Percentiles rank a stretch among this genome's conserved stretches.
Evolutionary conservation across 805 yeast genomes (phyloP).

Genomic region (Kuraishia floccosa): DNA sequence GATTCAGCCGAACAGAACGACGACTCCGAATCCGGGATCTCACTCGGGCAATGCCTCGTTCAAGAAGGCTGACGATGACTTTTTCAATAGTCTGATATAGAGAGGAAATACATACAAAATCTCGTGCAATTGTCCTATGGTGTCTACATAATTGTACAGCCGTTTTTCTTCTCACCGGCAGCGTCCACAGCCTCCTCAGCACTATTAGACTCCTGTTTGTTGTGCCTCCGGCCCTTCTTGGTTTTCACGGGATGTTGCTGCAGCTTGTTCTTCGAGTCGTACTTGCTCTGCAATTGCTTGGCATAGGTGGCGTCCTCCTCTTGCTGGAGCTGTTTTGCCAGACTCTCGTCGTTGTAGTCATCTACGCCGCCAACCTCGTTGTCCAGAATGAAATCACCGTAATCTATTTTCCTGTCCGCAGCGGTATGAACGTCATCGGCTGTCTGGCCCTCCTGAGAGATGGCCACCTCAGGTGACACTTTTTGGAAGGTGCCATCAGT

Average conservation of each 20-base stretch:
- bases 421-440: slow-evolving; percentile 3
- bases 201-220: background rate
- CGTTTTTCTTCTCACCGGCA: background rate
- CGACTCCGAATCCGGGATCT: background rate
- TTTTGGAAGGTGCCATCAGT: slow-evolving; percentile 61
- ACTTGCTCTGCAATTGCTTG: slow-evolving; percentile 12
- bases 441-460: background rate
- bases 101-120: too few relatives aligned
- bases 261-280: too few relatives aligned
- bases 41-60: background rate
- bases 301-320: slow-evolving; percentile 20
- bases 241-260: too few relatives aligned
- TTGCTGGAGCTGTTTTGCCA: slow-evolving; percentile 19
- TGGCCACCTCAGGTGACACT: slow-evolving; percentile 20
- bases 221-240: background rate
- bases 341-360: slow-evolving; percentile 9
- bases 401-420: slow-evolving; percentile 4
- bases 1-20: slow-evolving; percentile 1
- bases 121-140: too few relatives aligned
- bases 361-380: slow-evolving; percentile 14
- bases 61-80: background rate
- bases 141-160: background rate
- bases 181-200: background rate
- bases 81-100: slow-evolving; percentile 2
- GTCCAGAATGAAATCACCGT: slow-evolving; percentile 7